Evolutionary conservation across 2,329 filamentous ascomycete genomes (phyloP), one percentile per base, ranked within the genome.

Genomic region (Graphiopsis chlorocephala): DNA sequence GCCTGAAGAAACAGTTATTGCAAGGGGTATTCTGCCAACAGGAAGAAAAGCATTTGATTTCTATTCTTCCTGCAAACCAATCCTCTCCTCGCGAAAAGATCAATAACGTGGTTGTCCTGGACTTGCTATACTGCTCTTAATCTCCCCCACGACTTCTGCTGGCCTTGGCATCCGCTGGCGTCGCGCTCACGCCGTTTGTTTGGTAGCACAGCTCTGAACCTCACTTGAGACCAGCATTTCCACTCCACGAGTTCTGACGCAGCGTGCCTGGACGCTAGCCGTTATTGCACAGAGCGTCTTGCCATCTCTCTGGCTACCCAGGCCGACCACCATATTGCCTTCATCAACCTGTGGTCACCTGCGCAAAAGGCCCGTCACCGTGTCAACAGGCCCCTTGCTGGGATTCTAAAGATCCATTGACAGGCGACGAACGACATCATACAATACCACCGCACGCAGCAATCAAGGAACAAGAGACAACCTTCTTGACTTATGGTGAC

Each of bases 141-240:
- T 25, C 29, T 4, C 31, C 59, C 20, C 48, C 60, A 55, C 60
- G 47, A 55, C 60, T 62, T 55, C 26, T 53, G 59, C 45, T 55
- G 14, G 48, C 42, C 58, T 61, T 61, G 58, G 60, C 58, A 31
- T 60, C 57, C 48, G 60, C 33, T 55, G 48, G 60, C 60, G 26
- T 62, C 29, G 59, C 60, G 60, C 33, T 55, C 28, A 10, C 33
- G 48, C 48, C 60, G 60, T 62, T 55, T 62, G 33, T 28, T 28
- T 62, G 31, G 60, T 50, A 47, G 52, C 60, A 35, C 48, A 33
- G 60, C 60, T 55, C 23, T 38, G 48, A 55, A 62, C 60, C 60
- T 62, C 60, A 62, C 60, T 62, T 61, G 47, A 62, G 60, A 62
- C 60, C 60, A 61, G 59, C 59, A 62, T 53, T 62, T 62, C 60